Evolutionary conservation across 495 filamentous ascomycete species (phyloP).

Genomic region (Podospora fimiseda): DNA sequence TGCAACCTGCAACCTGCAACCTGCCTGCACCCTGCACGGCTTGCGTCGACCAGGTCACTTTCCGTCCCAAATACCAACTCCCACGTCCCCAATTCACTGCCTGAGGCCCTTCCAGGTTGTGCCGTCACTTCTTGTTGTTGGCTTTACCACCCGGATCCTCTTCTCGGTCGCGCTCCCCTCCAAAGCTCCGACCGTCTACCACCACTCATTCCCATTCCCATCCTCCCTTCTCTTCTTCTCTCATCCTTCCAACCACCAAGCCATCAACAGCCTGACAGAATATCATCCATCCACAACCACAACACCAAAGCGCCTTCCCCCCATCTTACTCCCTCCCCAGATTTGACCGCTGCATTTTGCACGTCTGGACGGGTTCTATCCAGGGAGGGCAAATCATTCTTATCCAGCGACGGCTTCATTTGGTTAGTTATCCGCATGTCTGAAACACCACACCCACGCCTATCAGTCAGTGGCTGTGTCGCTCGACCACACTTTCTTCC

Average conservation of each 20-base stretch:
- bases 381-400: slow-evolving; percentile 7
- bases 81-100: slow-evolving; percentile 5
- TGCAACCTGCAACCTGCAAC: background rate
- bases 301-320: background rate
- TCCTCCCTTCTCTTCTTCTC: slow-evolving; percentile 5
- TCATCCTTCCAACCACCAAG: background rate
- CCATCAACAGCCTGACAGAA: slow-evolving; percentile 6
- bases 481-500: too few species aligned
- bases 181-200: slow-evolving; percentile 8
- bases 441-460: too few species aligned
- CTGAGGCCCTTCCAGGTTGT: slow-evolving; percentile 10
- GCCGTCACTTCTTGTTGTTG: slow-evolving; percentile 1
- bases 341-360: slow-evolving; percentile 1
- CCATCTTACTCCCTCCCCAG: background rate
- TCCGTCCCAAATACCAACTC: background rate
- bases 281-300: background rate
- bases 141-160: too few species aligned
- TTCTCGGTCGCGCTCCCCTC: too few species aligned
- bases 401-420: too few species aligned
- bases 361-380: background rate
- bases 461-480: too few species aligned
- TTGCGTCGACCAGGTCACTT: background rate
- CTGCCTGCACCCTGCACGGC: background rate
- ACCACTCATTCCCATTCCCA: slow-evolving; percentile 2
- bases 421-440: too few species aligned